Base-by-base conservation (phyloP, 176 grass and related monocot species). In the Bolboschoenus planiculmis region DNA sequence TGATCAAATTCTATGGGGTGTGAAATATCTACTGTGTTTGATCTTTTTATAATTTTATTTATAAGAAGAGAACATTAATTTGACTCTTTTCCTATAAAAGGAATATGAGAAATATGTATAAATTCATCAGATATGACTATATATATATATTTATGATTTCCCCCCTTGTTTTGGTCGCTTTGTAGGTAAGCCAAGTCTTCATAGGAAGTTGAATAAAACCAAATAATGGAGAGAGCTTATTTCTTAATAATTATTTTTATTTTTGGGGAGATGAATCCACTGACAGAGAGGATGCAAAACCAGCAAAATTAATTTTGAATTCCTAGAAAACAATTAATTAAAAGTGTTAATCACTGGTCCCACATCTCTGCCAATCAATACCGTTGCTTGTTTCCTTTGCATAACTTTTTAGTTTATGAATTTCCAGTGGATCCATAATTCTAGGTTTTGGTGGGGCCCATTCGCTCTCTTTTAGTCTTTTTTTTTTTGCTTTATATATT, bases 221-320 rank as follows among this genome's bases (percentile, higher is more conserved):
- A 48, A 37, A 40, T 15, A 18, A 80, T 59, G 55, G 18, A 35
- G 18, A 62, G 35, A 21, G 78, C 35, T 61, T 57, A 39, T 67
- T 67, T 67, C 15, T 39, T n/a, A 39, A 20, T 67, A n/a, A 33
- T 63, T 37, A n/a, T 2, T 27, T 46, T 14, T 24, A 42, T 4
- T 14, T 14, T 74, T 65, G 14, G 7, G 16, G 7, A 0, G 31
- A 18, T 81, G 55, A 81, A 81, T 60, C 56, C 56, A 63, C 23
- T 81, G 79, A 16, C 56, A 34, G 24, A 81, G 56, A 44, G 60
- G n/a, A 80, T 7, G 78, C 53, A 80, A 56, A 80, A 80, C 72
- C 72, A 76, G 2, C 44, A 51, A 76, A n/a, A n/a, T n/a, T n/a
- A n/a, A 33, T 76, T 76, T 51, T 48, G 43, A 50, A 75, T 75